A percentile compares a stretch with the other conserved stretches of the same genome.
These are phyloP conservation scores for Vicia faba DNA, from an alignment of 306 rosid species.

Conservation along the genomic window DNA sequence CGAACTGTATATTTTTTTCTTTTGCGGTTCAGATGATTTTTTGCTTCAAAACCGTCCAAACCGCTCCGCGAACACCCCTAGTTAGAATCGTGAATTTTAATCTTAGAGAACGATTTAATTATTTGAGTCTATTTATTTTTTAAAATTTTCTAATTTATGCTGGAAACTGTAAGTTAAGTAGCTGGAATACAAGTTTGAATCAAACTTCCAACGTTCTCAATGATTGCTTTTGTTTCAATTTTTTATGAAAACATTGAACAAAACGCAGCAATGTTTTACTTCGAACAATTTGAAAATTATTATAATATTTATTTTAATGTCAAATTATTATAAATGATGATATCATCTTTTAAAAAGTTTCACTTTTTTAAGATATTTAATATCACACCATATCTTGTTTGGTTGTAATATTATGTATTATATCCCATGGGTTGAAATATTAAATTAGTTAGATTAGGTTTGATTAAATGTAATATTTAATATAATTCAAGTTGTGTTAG, in stretches of 20 bases:
- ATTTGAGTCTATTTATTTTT: too few species aligned
- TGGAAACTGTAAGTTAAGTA: not conserved
- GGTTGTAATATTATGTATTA: not conserved
- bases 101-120: too few species aligned
- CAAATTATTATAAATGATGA: not conserved
- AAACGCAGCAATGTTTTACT: slow-evolving; percentile 2
- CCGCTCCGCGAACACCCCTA: too few species aligned
- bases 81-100: too few species aligned
- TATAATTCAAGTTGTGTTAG: too few species aligned
- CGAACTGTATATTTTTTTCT: too few species aligned
- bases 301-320: not conserved
- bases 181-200: slow-evolving; percentile 10
- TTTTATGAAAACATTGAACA: not conserved
- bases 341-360: not conserved
- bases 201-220: not conserved
- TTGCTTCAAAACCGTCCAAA: too few species aligned
- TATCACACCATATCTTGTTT: not conserved
- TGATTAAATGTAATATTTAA: too few species aligned
- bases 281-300: not conserved
- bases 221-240: slow-evolving; percentile 2
- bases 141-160: not conserved
- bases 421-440: too few species aligned
- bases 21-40: too few species aligned
- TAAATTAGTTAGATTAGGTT: too few species aligned
- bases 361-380: not conserved